phyloP scores from a whole-genome alignment of 352 stramenopile genomes.

The Aphanomyces euteiches region DNA sequence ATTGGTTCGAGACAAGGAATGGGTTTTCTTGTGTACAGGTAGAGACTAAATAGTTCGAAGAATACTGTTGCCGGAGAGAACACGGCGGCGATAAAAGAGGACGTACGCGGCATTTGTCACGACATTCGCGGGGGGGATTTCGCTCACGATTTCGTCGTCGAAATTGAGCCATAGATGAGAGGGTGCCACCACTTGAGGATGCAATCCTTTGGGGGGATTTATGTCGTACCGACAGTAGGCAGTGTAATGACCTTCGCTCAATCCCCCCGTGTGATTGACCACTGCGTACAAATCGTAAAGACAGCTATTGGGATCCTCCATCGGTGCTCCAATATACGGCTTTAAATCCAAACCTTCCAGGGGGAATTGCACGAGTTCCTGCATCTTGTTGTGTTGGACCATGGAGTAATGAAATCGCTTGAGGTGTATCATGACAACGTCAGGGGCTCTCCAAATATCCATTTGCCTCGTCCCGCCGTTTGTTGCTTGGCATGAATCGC shows the following conservation, averaged over 20 bases:
- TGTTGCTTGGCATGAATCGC: conserved; percentile 60
- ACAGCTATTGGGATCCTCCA: conserved; percentile 20
- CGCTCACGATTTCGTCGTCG: conserved; percentile 75
- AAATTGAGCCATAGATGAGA: conserved; percentile 74
- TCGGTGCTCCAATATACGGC: conserved; percentile 54
- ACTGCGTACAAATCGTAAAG: conserved; percentile 97
- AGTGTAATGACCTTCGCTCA: conserved; percentile 95
- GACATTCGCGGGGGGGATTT: conserved; percentile 67
- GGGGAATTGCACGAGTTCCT: conserved; percentile 74
- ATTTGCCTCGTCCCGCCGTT: conserved; percentile 53
- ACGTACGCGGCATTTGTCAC: conserved; percentile 86
- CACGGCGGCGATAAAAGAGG: conserved; percentile 87
- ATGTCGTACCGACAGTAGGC: conserved; percentile 72
- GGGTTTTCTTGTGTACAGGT: too few species aligned
- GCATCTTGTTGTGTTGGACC: conserved; percentile 80
- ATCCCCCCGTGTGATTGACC: conserved; percentile 95
- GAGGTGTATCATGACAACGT: conserved; percentile 86
- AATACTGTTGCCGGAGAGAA: conserved; percentile 40
- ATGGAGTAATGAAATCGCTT: conserved; percentile 87
- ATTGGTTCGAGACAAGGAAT: too few species aligned
- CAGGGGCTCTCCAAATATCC: conserved; percentile 67
- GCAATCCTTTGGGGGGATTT: conserved; percentile 46
- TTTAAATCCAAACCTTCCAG: conserved; percentile 76
- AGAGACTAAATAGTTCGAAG: conserved; percentile 11
- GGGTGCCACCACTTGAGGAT: conserved; percentile 49